Base-by-base conservation (phyloP, 208 protist species). In the Acanthamoeba culbertsoni region DNA sequence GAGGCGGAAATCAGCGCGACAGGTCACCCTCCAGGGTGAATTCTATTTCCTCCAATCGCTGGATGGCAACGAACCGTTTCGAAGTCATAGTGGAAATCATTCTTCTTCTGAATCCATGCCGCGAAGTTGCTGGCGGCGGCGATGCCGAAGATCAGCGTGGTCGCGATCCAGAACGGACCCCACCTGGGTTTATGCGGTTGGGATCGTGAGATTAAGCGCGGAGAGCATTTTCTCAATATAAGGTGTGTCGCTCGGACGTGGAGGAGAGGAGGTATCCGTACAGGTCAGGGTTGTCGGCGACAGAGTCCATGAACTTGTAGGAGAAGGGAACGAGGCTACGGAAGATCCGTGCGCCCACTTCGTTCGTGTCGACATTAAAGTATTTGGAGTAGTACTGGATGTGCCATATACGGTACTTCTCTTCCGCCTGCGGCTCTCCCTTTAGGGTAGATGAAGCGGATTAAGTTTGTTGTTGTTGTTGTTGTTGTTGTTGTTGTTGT, bases 31-130 rank as follows among this genome's bases (percentile, higher is more conserved):
- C n/a, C n/a, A n/a, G n/a, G n/a, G n/a, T n/a, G n/a, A n/a, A n/a
- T n/a, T n/a, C n/a, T n/a, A n/a, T n/a, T n/a, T n/a, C n/a, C n/a
- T n/a, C n/a, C n/a, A n/a, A n/a, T n/a, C n/a, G n/a, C n/a, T n/a
- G n/a, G n/a, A n/a, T n/a, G n/a, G n/a, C n/a, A n/a, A 86, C 71
- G 20, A 6, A 93, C 90, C 73, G 46, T 31, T 57, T 84, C 63
- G 86, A 93, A 93, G 55, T 93, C 28, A 63, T 93, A 93, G 12
- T 53, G 68, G 71, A 79, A 93, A 16, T 93, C 33, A 6, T 93
- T 7, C 10, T 48, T 20, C 4, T 68, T 7, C 14, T 93, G 46
- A 8, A 93, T 4, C 71, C 73, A 93, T 14, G 45, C 3, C 16
- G 90, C 55, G 55, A 93, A 93, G 40, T 93, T 93, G 33, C 90